These are phyloP conservation scores for Yarrowia porcina DNA, from an alignment of 805 yeast species.

Conservation along the genomic window DNA sequence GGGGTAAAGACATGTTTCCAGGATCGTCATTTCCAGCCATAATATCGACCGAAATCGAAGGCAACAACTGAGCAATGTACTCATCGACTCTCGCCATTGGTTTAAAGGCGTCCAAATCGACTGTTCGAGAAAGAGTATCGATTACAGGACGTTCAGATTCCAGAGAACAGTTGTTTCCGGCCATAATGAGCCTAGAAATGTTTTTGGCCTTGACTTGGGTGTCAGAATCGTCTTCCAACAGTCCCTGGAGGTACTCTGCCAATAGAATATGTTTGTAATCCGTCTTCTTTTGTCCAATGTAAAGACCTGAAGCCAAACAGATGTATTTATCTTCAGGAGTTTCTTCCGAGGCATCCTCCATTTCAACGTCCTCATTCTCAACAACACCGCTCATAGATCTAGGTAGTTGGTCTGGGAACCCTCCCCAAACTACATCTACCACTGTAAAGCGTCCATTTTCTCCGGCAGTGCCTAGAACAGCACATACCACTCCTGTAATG, in stretches of 20 bases:
- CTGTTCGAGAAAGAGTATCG: neutral
- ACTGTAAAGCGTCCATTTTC: slow-evolving; percentile 81
- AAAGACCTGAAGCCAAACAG: slow-evolving; percentile 76
- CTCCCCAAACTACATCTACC: slow-evolving; percentile 74
- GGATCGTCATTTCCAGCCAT: slow-evolving; percentile 90
- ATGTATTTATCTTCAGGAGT: slow-evolving; percentile 39
- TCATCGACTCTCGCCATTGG: slow-evolving; percentile 46
- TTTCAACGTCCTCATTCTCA: neutral
- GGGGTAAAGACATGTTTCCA: slow-evolving; percentile 79
- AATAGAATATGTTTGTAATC: slow-evolving; percentile 49
- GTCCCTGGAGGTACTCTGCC: slow-evolving; percentile 69
- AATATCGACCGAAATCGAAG: slow-evolving; percentile 63
- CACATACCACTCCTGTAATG: slow-evolving; percentile 89
- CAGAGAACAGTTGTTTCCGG: neutral
- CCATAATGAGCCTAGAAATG: neutral
- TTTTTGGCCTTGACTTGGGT: neutral
- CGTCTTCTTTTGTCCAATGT: slow-evolving; percentile 46
- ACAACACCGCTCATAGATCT: neutral
- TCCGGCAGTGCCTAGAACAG: slow-evolving; percentile 80
- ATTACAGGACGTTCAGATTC: slow-evolving; percentile 7
- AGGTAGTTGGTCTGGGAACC: slow-evolving; percentile 41
- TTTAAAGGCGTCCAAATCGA: slow-evolving; percentile 25
- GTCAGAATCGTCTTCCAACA: slow-evolving; percentile 43
- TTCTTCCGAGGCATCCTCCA: neutral
- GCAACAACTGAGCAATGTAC: slow-evolving; percentile 54